Percentiles rank a stretch among this genome's conserved stretches.
Conservation (phyloP, 108 stramenopile genomes). For the Skeletonema costatum region DNA sequence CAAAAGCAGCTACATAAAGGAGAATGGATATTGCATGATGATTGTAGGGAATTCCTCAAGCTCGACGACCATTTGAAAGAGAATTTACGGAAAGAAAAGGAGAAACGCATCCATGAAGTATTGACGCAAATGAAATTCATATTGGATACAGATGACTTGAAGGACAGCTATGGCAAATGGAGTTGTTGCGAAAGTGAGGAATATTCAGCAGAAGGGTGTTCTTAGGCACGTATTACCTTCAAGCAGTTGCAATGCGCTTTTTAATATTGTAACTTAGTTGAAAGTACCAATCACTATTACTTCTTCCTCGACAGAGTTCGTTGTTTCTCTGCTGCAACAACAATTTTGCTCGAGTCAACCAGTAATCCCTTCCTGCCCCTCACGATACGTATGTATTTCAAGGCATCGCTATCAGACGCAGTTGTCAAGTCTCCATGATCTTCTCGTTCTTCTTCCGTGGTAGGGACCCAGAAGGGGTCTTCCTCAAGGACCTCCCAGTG, state of each 20-base stretch:
- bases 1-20: constrained; percentile 46
- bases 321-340: constrained; percentile 92
- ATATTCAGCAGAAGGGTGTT: constrained; percentile 49
- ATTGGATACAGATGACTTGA: constrained; percentile 63
- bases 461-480: constrained; percentile 96
- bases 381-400: constrained; percentile 83
- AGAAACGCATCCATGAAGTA: constrained; percentile 61
- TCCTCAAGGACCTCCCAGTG: constrained; percentile 85
- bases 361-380: constrained; percentile 85
- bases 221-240: background rate
- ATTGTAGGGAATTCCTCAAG: constrained; percentile 66
- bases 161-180: constrained; percentile 65
- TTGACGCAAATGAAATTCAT: constrained; percentile 75
- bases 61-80: constrained; percentile 70
- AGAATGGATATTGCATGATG: constrained; percentile 59
- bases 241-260: background rate
- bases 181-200: constrained; percentile 57
- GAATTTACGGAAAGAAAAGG: constrained; percentile 68
- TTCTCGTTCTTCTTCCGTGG: constrained; percentile 89
- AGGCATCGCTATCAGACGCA: constrained; percentile 83
- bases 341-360: constrained; percentile 86
- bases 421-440: constrained; percentile 89
- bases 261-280: background rate
- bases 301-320: constrained; percentile 87
- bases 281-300: constrained; percentile 19